These are phyloP conservation scores for Trapa bicornis DNA, from an alignment of 345 rosid genomes.

Conservation along the genomic window DNA sequence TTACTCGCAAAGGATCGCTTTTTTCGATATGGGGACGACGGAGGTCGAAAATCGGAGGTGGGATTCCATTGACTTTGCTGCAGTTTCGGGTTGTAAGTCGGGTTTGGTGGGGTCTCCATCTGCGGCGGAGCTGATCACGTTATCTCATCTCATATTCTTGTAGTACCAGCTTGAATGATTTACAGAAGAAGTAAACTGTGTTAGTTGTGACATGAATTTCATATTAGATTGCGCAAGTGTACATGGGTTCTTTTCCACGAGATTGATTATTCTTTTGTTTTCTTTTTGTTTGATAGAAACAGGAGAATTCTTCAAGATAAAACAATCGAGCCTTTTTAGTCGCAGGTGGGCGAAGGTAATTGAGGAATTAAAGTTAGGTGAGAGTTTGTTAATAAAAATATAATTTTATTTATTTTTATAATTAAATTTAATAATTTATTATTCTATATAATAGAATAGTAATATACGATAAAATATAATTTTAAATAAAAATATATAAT, in stretches of 20 bases:
- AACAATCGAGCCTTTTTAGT: not conserved
- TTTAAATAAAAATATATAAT: too few relatives aligned
- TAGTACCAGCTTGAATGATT: not conserved
- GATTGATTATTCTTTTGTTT: too few relatives aligned
- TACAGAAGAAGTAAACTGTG: not conserved
- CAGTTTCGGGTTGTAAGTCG: not conserved
- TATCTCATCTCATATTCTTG: not conserved
- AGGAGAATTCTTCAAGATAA: not conserved
- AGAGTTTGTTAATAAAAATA: too few relatives aligned
- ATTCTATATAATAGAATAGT: too few relatives aligned
- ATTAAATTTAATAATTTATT: too few relatives aligned
- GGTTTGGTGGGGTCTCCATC: slow-evolving; percentile 1
- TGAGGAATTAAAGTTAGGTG: too few relatives aligned
- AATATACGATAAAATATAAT: too few relatives aligned
- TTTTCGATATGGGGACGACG: not conserved
- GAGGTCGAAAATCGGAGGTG: not conserved
- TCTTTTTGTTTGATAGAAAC: too few relatives aligned
- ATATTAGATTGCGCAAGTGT: not conserved
- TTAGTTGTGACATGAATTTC: not conserved
- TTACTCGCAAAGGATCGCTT: not conserved
- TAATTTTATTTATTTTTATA: too few relatives aligned
- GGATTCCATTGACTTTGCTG: not conserved
- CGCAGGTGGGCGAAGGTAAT: too few relatives aligned
- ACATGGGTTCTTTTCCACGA: not conserved
- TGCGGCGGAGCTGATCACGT: not conserved